Percentiles rank a stretch among this genome's conserved stretches.
phyloP scores from a whole-genome alignment of 2,329 filamentous ascomycete species.

The Scopulariopsis brevicaulis region DNA sequence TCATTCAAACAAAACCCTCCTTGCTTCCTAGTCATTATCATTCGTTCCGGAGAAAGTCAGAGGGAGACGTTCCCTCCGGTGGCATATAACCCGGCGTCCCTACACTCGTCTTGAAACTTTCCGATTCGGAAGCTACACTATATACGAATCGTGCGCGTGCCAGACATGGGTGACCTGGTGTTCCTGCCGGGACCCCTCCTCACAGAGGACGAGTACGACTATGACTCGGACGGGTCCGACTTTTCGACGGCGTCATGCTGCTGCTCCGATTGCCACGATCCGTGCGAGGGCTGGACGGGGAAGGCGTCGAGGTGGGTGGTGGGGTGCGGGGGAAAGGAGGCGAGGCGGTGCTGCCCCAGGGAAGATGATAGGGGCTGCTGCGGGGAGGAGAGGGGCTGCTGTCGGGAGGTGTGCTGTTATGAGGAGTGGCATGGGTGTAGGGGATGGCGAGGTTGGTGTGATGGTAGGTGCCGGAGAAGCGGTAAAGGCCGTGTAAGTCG shows the following conservation, averaged over 20 bases:
- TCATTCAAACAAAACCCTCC: not conserved
- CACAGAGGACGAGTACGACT: not conserved
- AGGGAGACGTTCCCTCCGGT: too few relatives aligned
- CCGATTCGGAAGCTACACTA: not conserved
- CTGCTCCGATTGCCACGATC: constrained; percentile 1
- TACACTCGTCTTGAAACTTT: not conserved
- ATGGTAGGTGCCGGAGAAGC: not conserved
- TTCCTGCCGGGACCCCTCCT: not conserved
- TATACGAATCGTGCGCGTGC: not conserved
- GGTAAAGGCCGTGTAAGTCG: not conserved
- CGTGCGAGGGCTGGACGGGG: not conserved
- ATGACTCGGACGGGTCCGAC: not conserved
- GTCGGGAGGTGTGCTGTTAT: not conserved
- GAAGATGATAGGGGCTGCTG: not conserved
- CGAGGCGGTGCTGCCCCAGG: not conserved
- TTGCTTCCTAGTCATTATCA: not conserved
- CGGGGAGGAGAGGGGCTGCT: not conserved
- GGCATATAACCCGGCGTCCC: too few relatives aligned
- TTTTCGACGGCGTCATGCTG: not conserved
- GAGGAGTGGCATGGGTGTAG: not conserved
- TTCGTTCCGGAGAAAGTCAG: not conserved
- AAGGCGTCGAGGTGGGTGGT: not conserved
- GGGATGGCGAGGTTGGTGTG: not conserved
- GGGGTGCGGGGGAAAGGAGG: not conserved
- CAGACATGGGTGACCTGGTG: not conserved